Percentiles rank a stretch among this genome's conserved stretches.
Conservation (phyloP, 164 flowering plant species). For the grape (Vitis vinifera) region ASM3070453v1 NC_081817.1:6414001-6414500, state of each 20-base stretch:
- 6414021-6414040: too few relatives aligned
- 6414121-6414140: background rate
- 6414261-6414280: background rate
- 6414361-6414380: constrained; percentile 93
- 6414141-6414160: constrained; percentile 34
- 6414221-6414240: too few relatives aligned
- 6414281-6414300: background rate
- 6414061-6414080: too few relatives aligned
- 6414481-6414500: background rate
- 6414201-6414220: constrained; percentile 45
- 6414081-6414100: too few relatives aligned
- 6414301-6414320: constrained; percentile 1
- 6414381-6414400: constrained; percentile 73
- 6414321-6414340: background rate
- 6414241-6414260: constrained; percentile 10
- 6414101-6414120: too few relatives aligned
- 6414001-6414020: too few relatives aligned
- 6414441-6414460: constrained; percentile 80
- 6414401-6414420: constrained; percentile 90
- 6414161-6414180: constrained; percentile 91
- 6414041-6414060: too few relatives aligned
- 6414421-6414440: constrained; percentile 93
- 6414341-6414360: constrained; percentile 65
- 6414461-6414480: constrained; percentile 8
- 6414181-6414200: constrained; percentile 80